Percentiles rank a stretch among this genome's conserved stretches.
Conservation (phyloP, 805 yeast species). For the Groenewaldozyma tartarivorans region DNA sequence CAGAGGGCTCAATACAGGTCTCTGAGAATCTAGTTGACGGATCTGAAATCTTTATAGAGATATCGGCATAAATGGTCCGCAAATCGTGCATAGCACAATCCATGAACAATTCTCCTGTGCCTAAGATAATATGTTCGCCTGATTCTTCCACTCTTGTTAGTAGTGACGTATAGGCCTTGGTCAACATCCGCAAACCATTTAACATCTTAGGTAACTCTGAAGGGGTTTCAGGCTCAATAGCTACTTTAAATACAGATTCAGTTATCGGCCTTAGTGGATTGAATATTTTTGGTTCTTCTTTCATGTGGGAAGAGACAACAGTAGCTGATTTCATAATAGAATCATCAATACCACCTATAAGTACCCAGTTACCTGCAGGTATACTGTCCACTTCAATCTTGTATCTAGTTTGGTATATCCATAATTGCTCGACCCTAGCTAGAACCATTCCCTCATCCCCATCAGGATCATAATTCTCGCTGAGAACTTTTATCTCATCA, state of each 20-base stretch:
- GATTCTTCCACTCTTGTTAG: slow-evolving; percentile 73
- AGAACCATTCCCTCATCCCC: slow-evolving; percentile 48
- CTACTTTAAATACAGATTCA: slow-evolving; percentile 64
- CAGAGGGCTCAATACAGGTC: slow-evolving; percentile 56
- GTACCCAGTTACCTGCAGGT: slow-evolving; percentile 56
- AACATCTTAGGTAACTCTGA: slow-evolving; percentile 66
- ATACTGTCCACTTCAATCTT: slow-evolving; percentile 44
- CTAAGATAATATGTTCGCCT: slow-evolving; percentile 74
- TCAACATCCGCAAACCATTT: slow-evolving; percentile 56
- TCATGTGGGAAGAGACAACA: slow-evolving; percentile 28
- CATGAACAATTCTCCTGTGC: slow-evolving; percentile 80
- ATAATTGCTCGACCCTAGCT: slow-evolving; percentile 26
- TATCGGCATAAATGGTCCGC: slow-evolving; percentile 48
- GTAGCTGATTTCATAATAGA: slow-evolving; percentile 54
- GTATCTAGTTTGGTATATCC: slow-evolving; percentile 64
- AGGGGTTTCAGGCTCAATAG: slow-evolving; percentile 74
- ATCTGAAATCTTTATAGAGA: slow-evolving; percentile 74
- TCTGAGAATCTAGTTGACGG: slow-evolving; percentile 77
- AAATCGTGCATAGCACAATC: slow-evolving; percentile 78
- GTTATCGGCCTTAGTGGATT: slow-evolving; percentile 36
- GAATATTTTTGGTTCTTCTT: slow-evolving; percentile 27
- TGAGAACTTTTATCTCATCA: slow-evolving; percentile 43
- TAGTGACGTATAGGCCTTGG: slow-evolving; percentile 56
- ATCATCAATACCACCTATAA: slow-evolving; percentile 55
- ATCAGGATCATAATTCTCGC: slow-evolving; percentile 37